These are phyloP conservation scores for Setaria viridis DNA, from an alignment of 202 grass and related monocot genomes.

Conservation along the genomic window DNA sequence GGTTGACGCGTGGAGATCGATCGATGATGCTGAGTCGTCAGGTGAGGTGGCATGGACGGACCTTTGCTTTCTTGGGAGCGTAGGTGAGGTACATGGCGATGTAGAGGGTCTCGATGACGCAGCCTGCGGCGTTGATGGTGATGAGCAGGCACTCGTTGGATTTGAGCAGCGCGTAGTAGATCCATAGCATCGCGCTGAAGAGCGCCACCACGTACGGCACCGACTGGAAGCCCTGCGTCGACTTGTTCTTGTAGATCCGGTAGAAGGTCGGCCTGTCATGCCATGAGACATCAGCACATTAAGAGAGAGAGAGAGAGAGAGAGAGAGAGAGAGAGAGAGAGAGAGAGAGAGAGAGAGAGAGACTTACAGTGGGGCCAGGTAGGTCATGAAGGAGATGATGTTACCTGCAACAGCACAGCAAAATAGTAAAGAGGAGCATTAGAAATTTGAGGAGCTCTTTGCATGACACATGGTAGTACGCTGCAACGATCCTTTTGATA, in stretches of 20 bases:
- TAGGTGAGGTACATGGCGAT: slow-evolving; percentile 72
- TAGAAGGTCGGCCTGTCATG: slow-evolving; percentile 75
- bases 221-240: slow-evolving; percentile 85
- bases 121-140: slow-evolving; percentile 78
- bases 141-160: slow-evolving; percentile 67
- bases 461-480: slow-evolving; percentile 26
- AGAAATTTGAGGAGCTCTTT: not conserved
- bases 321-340: not conserved
- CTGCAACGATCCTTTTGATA: not conserved
- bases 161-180: slow-evolving; percentile 84
- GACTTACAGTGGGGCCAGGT: slow-evolving; percentile 89
- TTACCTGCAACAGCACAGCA: slow-evolving; percentile 62
- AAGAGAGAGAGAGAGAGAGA: not conserved
- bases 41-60: not conserved
- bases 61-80: slow-evolving; percentile 70
- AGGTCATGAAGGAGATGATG: slow-evolving; percentile 95
- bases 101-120: slow-evolving; percentile 86
- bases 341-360: not conserved
- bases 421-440: not conserved
- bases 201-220: slow-evolving; percentile 87
- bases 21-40: not conserved
- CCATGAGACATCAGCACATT: not conserved
- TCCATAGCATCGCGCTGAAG: slow-evolving; percentile 91
- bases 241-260: slow-evolving; percentile 73
- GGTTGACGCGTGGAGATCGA: not conserved